Base-by-base conservation (phyloP, 2,329 filamentous ascomycete species). In the Fusarium protoensiforme region DNA sequence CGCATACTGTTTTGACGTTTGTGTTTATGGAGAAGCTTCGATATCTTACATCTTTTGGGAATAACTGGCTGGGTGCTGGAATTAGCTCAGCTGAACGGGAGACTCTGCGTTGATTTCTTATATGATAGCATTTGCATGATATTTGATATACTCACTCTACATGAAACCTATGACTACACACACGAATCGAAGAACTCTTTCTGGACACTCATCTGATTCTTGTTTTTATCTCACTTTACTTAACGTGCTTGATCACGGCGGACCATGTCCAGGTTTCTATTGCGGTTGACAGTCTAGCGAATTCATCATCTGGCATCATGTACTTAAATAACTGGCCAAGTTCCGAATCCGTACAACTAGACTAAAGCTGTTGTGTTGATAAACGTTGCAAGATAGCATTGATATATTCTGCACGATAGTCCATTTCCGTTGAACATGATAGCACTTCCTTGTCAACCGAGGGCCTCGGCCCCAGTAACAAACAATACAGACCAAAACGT, bases 11-110 rank as follows among this genome's bases (percentile, higher is more conserved):
- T n/a, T 75, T 86, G 62, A 86, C 83, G 0, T 86, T 85, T 71
- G 80, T 86, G 0, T 85, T 86, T 63, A 85, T 85, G 80, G 84
- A 86, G 71, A 82, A 85, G 72, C 75, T 85, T 39, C 77, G 83
- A 61, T 74, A 80, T n/a, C 62, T 85, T 43, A 79, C 78, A 0
- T 72, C 67, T 3, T 61, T 78, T 60, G 71, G 70, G n/a, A 61
- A 71, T n/a, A 64, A 54, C 9, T 78, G 75, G 77, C 5, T 78
- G 4, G 48, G 65, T 20, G 24, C 65, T 38, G 68, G 58, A 2
- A 59, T 75, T 10, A 29, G 27, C 5, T 36, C 71, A 14, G 48
- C 38, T 1, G 64, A 76, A 18, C 62, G 64, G 14, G 67, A 68
- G 4, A 38, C 66, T 1, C 48, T 77, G 13, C 68, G 72, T 18